A percentile compares a stretch with the other conserved stretches of the same genome.
phyloP scores from a whole-genome alignment of 257 asterid species.

The Solanum peruvianum region DNA sequence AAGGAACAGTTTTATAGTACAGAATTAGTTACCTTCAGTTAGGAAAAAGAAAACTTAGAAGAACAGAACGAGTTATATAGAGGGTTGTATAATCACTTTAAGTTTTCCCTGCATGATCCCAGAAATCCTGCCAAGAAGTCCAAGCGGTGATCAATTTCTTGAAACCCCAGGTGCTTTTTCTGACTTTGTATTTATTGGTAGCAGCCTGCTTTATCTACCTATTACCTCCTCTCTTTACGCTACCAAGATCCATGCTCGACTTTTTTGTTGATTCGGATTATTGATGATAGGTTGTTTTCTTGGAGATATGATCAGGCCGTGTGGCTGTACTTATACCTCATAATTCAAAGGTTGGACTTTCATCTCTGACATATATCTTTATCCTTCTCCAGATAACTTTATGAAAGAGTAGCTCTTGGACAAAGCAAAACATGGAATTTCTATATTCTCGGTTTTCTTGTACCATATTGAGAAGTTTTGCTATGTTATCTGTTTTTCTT shows the following conservation, averaged over 20 bases:
- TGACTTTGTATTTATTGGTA: background rate
- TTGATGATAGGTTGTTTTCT: slow-evolving; percentile 58
- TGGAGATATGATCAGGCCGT: slow-evolving; percentile 84
- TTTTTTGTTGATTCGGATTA: background rate
- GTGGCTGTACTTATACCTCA: slow-evolving; percentile 62
- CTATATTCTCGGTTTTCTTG: background rate
- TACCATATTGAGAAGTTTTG: background rate
- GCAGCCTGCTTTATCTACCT: background rate
- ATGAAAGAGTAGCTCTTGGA: background rate
- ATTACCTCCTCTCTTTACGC: background rate
- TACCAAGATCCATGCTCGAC: background rate
- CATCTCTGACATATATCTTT: background rate
- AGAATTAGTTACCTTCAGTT: background rate
- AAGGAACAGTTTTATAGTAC: background rate
- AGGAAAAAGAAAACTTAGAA: background rate
- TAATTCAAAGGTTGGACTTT: slow-evolving; percentile 43
- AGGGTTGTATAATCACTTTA: background rate
- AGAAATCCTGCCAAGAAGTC: slow-evolving; percentile 92
- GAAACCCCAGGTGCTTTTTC: slow-evolving; percentile 59
- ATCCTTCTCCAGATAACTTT: background rate
- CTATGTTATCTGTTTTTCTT: background rate
- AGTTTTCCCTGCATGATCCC: background rate
- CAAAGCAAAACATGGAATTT: background rate
- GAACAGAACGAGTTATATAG: background rate
- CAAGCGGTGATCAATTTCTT: slow-evolving; percentile 65